These are phyloP conservation scores for Mortierella polycephala DNA, from an alignment of 371 early-diverging fungal genomes.

Conservation along the genomic window DNA sequence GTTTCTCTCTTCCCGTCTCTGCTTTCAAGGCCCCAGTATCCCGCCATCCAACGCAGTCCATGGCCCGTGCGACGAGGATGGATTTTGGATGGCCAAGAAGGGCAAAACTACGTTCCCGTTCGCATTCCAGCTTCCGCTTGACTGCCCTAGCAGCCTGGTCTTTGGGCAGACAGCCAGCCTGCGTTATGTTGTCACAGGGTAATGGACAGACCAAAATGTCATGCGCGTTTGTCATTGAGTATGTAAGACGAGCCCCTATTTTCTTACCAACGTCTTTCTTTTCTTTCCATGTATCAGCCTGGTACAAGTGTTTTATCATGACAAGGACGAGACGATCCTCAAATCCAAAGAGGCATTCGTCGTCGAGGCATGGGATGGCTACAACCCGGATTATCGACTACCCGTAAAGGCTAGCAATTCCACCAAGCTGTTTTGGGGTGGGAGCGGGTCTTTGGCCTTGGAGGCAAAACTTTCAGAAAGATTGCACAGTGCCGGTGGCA, in stretches of 20 bases:
- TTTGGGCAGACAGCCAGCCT: constrained; percentile 61
- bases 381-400: constrained; percentile 48
- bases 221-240: constrained; percentile 5
- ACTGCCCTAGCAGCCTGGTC: constrained; percentile 63
- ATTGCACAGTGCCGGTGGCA: constrained; percentile 60
- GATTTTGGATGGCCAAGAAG: constrained; percentile 66
- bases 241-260: not conserved
- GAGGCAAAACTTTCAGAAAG: constrained; percentile 57
- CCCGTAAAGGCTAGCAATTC: constrained; percentile 55
- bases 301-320: constrained; percentile 61
- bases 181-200: constrained; percentile 68
- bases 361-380: constrained; percentile 62
- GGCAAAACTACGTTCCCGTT: constrained; percentile 73
- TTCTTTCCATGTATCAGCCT: constrained; percentile 41
- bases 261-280: constrained; percentile 1
- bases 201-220: constrained; percentile 7
- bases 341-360: constrained; percentile 65
- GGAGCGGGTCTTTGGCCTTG: constrained; percentile 57
- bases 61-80: constrained; percentile 58
- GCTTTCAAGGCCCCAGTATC: constrained; percentile 65
- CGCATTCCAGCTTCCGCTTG: constrained; percentile 64
- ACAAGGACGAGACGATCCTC: constrained; percentile 58
- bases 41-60: constrained; percentile 66
- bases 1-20: constrained; percentile 60
- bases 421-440: constrained; percentile 61